Evolutionary conservation across 371 early-diverging fungal genomes (phyloP).

Genomic region (Mucor ambiguus): DNA sequence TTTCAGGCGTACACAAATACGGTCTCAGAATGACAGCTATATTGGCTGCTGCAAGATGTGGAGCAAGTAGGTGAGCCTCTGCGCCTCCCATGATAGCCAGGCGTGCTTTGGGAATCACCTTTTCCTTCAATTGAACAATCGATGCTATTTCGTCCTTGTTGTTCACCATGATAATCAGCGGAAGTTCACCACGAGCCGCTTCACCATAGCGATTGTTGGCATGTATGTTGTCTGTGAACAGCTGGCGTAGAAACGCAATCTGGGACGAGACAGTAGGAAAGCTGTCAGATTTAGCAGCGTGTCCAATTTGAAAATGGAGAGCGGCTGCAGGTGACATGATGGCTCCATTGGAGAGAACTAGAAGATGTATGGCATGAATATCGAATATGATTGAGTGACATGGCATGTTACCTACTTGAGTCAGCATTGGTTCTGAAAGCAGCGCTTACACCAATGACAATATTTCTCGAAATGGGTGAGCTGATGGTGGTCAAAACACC

Average conservation of each 20-base stretch:
- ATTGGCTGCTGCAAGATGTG: conserved; percentile 55
- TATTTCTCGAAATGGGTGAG: conserved; percentile 44
- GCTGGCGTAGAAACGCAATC: conserved; percentile 58
- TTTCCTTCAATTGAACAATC: conserved; percentile 61
- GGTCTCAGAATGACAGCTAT: conserved; percentile 73
- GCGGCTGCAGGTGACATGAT: conserved; percentile 52
- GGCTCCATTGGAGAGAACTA: conserved; percentile 25
- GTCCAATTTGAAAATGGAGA: conserved; percentile 64
- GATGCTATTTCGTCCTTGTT: conserved; percentile 76
- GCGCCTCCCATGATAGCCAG: conserved; percentile 65
- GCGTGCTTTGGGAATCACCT: conserved; percentile 36
- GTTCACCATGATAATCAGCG: conserved; percentile 59
- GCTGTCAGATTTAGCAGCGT: conserved; percentile 41
- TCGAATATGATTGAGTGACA: not conserved
- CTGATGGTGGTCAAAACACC: conserved; percentile 62
- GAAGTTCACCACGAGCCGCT: conserved; percentile 65
- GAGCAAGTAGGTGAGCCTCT: conserved; percentile 73
- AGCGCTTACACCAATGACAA: conserved; percentile 47
- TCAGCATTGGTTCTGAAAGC: conserved; percentile 11
- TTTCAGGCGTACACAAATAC: conserved; percentile 64
- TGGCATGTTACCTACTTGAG: not conserved
- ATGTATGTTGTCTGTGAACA: conserved; percentile 35
- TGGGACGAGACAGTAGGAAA: conserved; percentile 69
- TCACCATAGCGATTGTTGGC: conserved; percentile 32
- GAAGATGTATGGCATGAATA: not conserved